phyloP scores from a whole-genome alignment of 768 basidiomycete genomes.

The Suillus occidentalis region DNA sequence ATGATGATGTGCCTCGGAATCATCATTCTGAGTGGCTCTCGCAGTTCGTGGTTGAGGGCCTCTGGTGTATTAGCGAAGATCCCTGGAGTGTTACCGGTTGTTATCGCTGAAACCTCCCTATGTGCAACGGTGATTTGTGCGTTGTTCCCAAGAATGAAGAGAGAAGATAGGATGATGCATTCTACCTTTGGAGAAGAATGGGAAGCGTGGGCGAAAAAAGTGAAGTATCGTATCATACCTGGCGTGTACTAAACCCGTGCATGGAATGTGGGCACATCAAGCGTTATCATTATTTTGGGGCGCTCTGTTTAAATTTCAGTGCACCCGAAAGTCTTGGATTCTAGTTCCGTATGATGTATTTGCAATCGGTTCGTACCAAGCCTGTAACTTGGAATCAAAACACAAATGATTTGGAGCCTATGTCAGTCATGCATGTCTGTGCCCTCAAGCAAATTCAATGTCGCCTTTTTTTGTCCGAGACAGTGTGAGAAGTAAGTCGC shows the following conservation, averaged over 20 bases:
- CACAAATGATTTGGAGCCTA: not conserved
- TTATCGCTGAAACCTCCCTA: not conserved
- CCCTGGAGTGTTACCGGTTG: not conserved
- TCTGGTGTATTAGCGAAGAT: constrained; percentile 11
- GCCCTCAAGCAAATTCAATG: not conserved
- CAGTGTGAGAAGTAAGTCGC: not conserved
- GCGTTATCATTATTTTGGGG: not conserved
- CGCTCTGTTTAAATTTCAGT: not conserved
- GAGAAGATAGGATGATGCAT: constrained; percentile 33
- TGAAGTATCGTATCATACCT: constrained; percentile 34
- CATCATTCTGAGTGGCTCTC: constrained; percentile 6
- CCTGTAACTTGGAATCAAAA: not conserved
- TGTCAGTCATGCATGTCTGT: not conserved
- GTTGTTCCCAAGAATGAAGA: not conserved
- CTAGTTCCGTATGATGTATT: constrained; percentile 22
- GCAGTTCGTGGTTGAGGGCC: constrained; percentile 14
- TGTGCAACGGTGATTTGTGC: not conserved
- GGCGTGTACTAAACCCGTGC: constrained; percentile 24
- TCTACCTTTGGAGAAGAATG: constrained; percentile 34
- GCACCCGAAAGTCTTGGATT: not conserved
- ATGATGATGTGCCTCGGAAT: constrained; percentile 6
- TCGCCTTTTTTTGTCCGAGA: not conserved
- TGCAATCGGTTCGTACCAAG: not conserved
- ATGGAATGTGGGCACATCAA: not conserved
- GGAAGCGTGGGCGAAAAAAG: constrained; percentile 31